Base-by-base conservation (phyloP, 306 rosid species). In the Datisca glomerata region DNA sequence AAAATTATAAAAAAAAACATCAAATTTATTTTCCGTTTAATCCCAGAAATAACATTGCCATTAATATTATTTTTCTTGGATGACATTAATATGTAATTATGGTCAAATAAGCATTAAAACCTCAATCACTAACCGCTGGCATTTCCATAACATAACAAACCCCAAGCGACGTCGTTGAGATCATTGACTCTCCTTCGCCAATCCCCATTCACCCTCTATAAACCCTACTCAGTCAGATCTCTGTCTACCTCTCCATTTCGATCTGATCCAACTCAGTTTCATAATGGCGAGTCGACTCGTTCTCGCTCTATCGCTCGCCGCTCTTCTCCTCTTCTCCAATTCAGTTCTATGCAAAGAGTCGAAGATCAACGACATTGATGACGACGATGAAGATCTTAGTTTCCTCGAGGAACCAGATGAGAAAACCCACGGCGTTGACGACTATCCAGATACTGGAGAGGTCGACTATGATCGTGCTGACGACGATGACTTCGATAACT, bases 381-480 rank as follows among this genome's bases (percentile, higher is more conserved):
- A 65, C 31, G 74, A 72, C 41, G 84, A 80, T 0, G 98, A 84
- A 37, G 98, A 91, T 64, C 95, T 91, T 68, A 78, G 81, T 55
- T 84, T 84, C 63, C 92, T 91, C 16, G 96, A 84, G 8, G 96
- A 86, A 43, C 50, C 77, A 12, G 71, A 60, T 8, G 81, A 34
- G 40, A 40, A 48, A 21, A 21, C 17, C 23, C 53, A 17, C 21
- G 48, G 51, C 28, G 28, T 65, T 37, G 4, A 32, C 9, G 53
- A 54, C 40, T 47, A 28, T 21, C 69, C 83, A 32, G 69, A 72
- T 49, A 51, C 51, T 12, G 74, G 47, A 15, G 54, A 64, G 6
- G 55, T 41, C 53, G 77, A 42, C 16, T 66, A 53, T 0, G 65
- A 49, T 0, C 31, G 32, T 8, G 55, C 12, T 2, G 80, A 60